Evolutionary conservation across 257 asterid genomes (phyloP).

Genomic region (Solanum paucissectum): DNA sequence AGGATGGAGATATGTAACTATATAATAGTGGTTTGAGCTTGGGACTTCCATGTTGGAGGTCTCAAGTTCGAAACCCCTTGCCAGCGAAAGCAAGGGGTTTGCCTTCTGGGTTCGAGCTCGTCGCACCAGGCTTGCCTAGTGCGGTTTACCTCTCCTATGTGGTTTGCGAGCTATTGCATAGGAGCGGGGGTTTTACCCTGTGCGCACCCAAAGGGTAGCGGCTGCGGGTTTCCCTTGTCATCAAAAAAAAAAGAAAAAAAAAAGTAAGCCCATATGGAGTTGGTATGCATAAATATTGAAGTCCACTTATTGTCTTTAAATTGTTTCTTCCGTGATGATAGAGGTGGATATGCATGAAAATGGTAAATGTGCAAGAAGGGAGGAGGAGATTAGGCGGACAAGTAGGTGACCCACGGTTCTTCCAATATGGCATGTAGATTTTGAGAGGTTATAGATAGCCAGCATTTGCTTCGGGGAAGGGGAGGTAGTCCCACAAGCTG

Average conservation of each 20-base stretch:
- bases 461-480: not conserved
- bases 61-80: too few species aligned
- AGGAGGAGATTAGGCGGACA: not conserved
- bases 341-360: not conserved
- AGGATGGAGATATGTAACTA: not conserved
- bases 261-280: not conserved
- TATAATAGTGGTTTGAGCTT: not conserved
- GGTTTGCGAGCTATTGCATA: too few species aligned
- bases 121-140: too few species aligned
- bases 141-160: too few species aligned
- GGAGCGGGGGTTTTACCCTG: too few species aligned
- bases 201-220: too few species aligned
- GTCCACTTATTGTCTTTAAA: not conserved
- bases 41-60: too few species aligned
- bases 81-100: too few species aligned
- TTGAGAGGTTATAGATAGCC: not conserved
- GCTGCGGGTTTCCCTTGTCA: too few species aligned
- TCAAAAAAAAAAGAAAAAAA: too few species aligned
- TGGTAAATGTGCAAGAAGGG: not conserved
- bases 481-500: not conserved
- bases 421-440: not conserved
- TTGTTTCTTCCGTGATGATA: not conserved
- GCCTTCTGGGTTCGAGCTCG: too few species aligned
- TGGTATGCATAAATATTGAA: not conserved
- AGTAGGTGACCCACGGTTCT: not conserved